phyloP scores from a whole-genome alignment of 805 yeast species.

The Babjeviella inositovora region DNA sequence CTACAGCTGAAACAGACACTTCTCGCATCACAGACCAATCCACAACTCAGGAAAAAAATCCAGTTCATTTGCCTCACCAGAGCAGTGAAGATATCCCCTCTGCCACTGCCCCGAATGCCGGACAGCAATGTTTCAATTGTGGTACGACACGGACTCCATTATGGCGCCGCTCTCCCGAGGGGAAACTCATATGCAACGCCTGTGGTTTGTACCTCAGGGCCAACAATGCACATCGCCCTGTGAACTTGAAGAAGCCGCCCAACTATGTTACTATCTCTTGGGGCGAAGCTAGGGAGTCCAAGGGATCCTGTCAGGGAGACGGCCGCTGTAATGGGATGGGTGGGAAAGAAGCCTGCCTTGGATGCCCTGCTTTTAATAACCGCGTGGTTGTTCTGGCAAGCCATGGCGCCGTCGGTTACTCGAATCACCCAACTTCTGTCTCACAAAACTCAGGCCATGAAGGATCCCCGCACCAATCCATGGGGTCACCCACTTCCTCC shows the following conservation, averaged over 20 bases:
- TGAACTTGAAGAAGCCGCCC: constrained; percentile 43
- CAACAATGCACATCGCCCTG: constrained; percentile 49
- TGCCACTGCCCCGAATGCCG: too few relatives aligned
- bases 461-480: constrained; percentile 2
- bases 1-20: too few relatives aligned
- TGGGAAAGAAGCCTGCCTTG: constrained; percentile 63
- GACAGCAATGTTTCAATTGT: constrained; percentile 28
- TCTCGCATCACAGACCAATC: too few relatives aligned
- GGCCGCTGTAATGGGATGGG: constrained; percentile 84
- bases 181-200: constrained; percentile 26
- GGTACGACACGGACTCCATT: constrained; percentile 26
- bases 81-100: too few relatives aligned
- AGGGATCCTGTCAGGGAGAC: constrained; percentile 57
- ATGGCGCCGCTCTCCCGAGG: constrained; percentile 28
- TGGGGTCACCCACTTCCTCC: constrained; percentile 1
- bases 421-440: constrained; percentile 2
- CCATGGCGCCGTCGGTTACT: constrained; percentile 1
- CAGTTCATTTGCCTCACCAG: too few relatives aligned
- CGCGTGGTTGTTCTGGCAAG: constrained; percentile 27
- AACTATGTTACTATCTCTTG: constrained; percentile 23
- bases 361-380: constrained; percentile 75
- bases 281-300: constrained; percentile 8
- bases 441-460: constrained; percentile 3
- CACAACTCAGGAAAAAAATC: too few relatives aligned
- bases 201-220: constrained; percentile 34